A percentile compares a stretch with the other conserved stretches of the same genome.
Conservation (phyloP, 2,329 filamentous ascomycete species). For the Thielaviopsis populi region DNA sequence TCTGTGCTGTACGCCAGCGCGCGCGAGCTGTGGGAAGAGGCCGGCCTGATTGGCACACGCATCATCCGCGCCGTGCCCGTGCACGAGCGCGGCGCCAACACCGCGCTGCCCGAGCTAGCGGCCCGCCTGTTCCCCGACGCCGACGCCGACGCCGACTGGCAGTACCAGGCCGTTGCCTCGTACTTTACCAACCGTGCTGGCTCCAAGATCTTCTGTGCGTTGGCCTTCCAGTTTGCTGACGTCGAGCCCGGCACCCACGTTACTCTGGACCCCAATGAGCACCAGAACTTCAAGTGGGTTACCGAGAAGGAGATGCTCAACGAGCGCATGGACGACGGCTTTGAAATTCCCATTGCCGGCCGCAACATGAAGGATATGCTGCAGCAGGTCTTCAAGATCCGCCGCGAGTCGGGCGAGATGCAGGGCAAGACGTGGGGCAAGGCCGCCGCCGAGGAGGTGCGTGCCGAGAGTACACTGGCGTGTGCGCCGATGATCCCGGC, state of each 20-base stretch:
- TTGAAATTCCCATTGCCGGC: constrained; percentile 23
- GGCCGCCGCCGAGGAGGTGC: not conserved
- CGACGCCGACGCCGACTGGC: constrained; percentile 8
- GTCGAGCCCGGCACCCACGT: constrained; percentile 20
- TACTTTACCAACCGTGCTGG: constrained; percentile 26
- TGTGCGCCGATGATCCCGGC: not conserved
- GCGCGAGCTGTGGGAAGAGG: constrained; percentile 35
- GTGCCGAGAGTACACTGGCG: not conserved
- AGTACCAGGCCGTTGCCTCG: constrained; percentile 5
- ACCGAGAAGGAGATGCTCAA: constrained; percentile 26
- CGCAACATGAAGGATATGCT: constrained; percentile 17
- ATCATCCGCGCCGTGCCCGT: constrained; percentile 23
- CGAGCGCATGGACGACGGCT: constrained; percentile 21
- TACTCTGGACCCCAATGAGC: constrained; percentile 28
- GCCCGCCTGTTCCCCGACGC: constrained; percentile 3
- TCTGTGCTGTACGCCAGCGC: constrained; percentile 30
- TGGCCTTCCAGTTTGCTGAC: constrained; percentile 27
- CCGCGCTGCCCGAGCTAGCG: constrained; percentile 2
- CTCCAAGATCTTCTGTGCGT: constrained; percentile 22
- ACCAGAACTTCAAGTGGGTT: constrained; percentile 28
- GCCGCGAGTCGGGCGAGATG: constrained; percentile 12
- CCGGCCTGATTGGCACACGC: constrained; percentile 25
- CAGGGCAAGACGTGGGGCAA: not conserved
- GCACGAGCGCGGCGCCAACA: constrained; percentile 18
- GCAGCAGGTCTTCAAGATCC: constrained; percentile 13